Evolutionary conservation across 2,329 filamentous ascomycete species (phyloP), one percentile per base, ranked within the genome.

Genomic region (Botrytis paeoniae): DNA sequence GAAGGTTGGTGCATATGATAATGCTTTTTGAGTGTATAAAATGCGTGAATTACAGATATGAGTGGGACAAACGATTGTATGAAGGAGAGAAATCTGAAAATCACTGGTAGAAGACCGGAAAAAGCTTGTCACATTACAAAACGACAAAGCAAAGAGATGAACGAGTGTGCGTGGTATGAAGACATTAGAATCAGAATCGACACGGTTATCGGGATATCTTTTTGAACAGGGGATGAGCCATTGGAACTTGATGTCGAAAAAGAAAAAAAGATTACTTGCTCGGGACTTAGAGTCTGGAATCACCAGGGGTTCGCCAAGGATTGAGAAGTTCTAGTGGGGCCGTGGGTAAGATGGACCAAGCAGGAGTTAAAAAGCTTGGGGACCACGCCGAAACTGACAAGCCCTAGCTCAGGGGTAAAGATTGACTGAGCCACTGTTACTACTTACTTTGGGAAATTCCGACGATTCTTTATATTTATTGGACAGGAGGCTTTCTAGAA

Each of bases 61-160:
- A 37, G 51, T 69, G 29, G 39, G 51, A 68, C 66, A 60, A 68
- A 69, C 41, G 70, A 72, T 60, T 60, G 70, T 72, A 45, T 48
- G 62, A 68, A 43, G 35, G 45, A 41, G 48, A 70, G 20, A 20
- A 61, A 35, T 57, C 12, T 18, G 32, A 63, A 70, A n/a, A 63
- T 37, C 69, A 63, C 29, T 60, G 32, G 32, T 45, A 29, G 32
- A 29, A 48, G 18, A 37, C 25, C 22, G 41, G 25, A 32, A 37
- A 63, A 62, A 18, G 41, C 59, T 70, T 62, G n/a, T 43, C 59
- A 61, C 14, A 48, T 51, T 48, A 63, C 43, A 48, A 68, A 45
- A 43, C 9, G 35, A 64, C 12, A 22, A 43, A 65, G 37, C 18
- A 54, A 54, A 65, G 45, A 65, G 37, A 29, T 25, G 43, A 68